phyloP scores from a whole-genome alignment of 2,329 filamentous ascomycete genomes.

The Epichloe coenophiala region DNA sequence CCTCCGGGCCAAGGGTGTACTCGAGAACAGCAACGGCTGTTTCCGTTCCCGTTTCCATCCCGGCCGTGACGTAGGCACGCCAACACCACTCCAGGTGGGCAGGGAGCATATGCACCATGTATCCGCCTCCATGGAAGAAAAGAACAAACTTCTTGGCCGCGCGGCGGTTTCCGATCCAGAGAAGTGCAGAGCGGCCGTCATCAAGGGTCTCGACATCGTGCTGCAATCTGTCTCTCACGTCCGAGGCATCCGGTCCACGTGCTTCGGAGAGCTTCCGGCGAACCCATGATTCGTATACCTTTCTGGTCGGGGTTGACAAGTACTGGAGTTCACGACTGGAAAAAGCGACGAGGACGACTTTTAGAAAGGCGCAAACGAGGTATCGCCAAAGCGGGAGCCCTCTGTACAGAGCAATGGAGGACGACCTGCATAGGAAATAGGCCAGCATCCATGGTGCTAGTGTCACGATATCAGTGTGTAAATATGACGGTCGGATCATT shows the following conservation, averaged over 20 bases:
- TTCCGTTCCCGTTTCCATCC: slow-evolving; percentile 3
- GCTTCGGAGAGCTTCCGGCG: neutral
- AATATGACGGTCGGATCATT: too few relatives aligned
- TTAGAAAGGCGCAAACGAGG: slow-evolving; percentile 1
- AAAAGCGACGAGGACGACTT: slow-evolving; percentile 1
- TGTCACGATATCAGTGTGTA: neutral
- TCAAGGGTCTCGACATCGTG: slow-evolving; percentile 5
- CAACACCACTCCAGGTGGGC: neutral
- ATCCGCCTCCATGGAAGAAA: neutral
- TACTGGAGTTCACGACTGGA: slow-evolving; percentile 5
- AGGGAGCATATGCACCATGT: neutral
- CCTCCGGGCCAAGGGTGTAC: slow-evolving; percentile 17
- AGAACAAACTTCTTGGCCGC: neutral
- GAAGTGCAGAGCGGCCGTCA: slow-evolving; percentile 1
- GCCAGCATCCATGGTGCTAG: neutral
- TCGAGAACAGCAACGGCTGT: slow-evolving; percentile 15
- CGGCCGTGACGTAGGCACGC: neutral
- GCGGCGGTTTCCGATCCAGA: neutral
- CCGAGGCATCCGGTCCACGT: neutral
- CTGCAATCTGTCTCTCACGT: neutral
- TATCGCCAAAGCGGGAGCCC: neutral
- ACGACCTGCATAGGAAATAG: neutral
- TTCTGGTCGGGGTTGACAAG: slow-evolving; percentile 1
- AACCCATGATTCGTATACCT: slow-evolving; percentile 4
- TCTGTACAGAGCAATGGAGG: neutral